Percentiles rank a stretch among this genome's conserved stretches.
phyloP scores from a whole-genome alignment of 208 protist genomes.

The Lotmaria passim region DNA sequence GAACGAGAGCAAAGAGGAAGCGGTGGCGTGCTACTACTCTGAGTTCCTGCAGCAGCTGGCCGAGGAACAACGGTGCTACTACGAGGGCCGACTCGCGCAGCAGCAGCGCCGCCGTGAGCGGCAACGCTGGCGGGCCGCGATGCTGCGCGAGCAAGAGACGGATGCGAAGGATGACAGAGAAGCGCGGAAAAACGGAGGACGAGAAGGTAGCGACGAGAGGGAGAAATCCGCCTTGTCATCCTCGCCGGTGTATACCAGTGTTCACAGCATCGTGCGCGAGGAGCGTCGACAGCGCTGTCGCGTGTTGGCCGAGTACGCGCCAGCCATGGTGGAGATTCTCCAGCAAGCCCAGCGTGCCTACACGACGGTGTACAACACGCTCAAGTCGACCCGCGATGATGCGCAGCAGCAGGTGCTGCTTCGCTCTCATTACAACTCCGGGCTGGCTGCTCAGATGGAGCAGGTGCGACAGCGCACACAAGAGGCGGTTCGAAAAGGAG shows the following conservation, averaged over 20 bases:
- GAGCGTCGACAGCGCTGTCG: constrained; percentile 28
- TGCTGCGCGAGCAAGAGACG: background rate
- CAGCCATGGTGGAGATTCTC: constrained; percentile 12
- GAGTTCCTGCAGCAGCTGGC: constrained; percentile 34
- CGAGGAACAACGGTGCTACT: constrained; percentile 47
- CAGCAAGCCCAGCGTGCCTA: constrained; percentile 20
- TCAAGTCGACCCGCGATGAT: constrained; percentile 20
- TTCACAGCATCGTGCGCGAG: constrained; percentile 4
- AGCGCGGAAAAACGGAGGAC: no score
- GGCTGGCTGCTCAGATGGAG: constrained; percentile 10
- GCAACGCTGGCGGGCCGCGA: constrained; percentile 15
- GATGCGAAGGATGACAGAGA: no score
- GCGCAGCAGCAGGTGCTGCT: constrained; percentile 37
- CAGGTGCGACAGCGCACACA: constrained; percentile 22
- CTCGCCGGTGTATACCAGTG: background rate
- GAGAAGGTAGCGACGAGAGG: background rate
- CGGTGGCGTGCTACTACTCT: constrained; percentile 46
- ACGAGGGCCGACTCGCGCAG: constrained; percentile 30
- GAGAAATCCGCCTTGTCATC: background rate
- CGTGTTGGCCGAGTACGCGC: constrained; percentile 22
- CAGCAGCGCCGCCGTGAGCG: constrained; percentile 43
- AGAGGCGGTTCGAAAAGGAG: constrained; percentile 9
- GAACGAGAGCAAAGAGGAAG: constrained; percentile 50
- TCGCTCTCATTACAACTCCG: constrained; percentile 28
- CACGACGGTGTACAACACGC: constrained; percentile 5